Base-by-base conservation (phyloP, 371 early-diverging fungal species). In the Dentiscutata heterogama region DNA sequence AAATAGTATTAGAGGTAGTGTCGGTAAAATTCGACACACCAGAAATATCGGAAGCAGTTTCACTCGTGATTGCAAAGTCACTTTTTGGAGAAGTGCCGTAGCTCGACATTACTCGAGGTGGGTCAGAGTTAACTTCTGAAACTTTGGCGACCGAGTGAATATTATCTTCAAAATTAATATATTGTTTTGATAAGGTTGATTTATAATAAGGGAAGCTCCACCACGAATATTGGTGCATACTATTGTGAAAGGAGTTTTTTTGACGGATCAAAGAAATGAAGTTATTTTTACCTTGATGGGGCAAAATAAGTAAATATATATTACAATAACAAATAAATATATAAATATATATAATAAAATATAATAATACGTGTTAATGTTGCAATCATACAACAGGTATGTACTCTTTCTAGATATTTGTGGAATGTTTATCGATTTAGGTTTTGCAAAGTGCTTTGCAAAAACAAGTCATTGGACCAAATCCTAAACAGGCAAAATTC, bases 201-300 rank as follows among this genome's bases (percentile, higher is more conserved):
- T 67, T n/a, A 39, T 1, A 1, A 35, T 18, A 35, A 67, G 67
- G 27, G 6, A 65, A 65, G 27, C 35, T 35, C 31, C 31, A 67
- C 67, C 67, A 67, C 10, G 67, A 67, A 67, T 3, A 39, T 20
- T 11, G 67, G n/a, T 29, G 31, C 67, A 67, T 67, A 35, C 20
- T 18, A 20, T 35, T 67, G 27, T 31, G 16, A 67, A 6, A 50
- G 0, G n/a, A 46, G 8, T 50, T n/a, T n/a, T n/a, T n/a, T 14
- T 11, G 42, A 11, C 18, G 22, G n/a, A 25, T 61, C 61, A 61
- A 61, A 61, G n/a, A 11, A 61, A 51, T 61, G 25, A 42, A 42
- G 11, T 0, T 5, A 10, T 46, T 46, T 46, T 46, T 10, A 46
- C 11, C 10, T 46, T 46, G n/a, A n/a, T n/a, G 46, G 46, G 46